Percentiles rank a stretch among this genome's conserved stretches.
phyloP scores from a whole-genome alignment of 768 basidiomycete genomes.

The Cystofilobasidium capitatum region DNA sequence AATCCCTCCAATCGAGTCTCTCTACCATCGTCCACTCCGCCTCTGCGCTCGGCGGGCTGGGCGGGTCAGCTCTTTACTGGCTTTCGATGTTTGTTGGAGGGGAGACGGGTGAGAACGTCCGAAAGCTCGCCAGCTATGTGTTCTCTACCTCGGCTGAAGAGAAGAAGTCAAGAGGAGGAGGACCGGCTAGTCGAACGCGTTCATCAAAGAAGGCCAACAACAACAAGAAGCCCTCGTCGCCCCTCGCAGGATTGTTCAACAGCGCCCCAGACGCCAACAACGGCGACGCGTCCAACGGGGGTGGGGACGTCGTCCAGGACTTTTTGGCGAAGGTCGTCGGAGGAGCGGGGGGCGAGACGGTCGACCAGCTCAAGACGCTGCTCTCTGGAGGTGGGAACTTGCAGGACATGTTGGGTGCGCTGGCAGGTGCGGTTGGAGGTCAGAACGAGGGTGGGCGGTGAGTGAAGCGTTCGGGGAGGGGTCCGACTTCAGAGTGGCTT shows the following conservation, averaged over 20 bases:
- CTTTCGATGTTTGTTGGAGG: constrained; percentile 5
- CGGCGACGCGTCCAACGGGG: not conserved
- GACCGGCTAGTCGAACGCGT: not conserved
- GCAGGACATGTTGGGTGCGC: not conserved
- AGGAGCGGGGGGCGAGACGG: not conserved
- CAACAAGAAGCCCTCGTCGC: not conserved
- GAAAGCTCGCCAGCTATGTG: not conserved
- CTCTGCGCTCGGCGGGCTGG: not conserved
- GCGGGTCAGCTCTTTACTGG: constrained; percentile 3
- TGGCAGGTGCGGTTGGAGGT: not conserved
- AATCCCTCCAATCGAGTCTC: not conserved
- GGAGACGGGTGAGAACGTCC: constrained; percentile 4
- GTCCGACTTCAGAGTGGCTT: no score
- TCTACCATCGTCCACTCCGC: not conserved
- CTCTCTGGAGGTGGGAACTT: not conserved
- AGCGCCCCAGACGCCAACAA: not conserved
- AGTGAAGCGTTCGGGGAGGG: not conserved
- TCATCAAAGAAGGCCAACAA: not conserved
- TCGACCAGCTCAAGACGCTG: not conserved
- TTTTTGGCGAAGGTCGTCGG: not conserved
- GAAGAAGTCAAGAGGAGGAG: not conserved
- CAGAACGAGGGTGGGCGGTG: not conserved
- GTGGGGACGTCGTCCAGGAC: not conserved
- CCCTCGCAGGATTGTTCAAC: not conserved
- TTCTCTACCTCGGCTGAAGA: not conserved